Conservation (phyloP, 257 asterid species). For the Przewalskia tangutica region DNA sequence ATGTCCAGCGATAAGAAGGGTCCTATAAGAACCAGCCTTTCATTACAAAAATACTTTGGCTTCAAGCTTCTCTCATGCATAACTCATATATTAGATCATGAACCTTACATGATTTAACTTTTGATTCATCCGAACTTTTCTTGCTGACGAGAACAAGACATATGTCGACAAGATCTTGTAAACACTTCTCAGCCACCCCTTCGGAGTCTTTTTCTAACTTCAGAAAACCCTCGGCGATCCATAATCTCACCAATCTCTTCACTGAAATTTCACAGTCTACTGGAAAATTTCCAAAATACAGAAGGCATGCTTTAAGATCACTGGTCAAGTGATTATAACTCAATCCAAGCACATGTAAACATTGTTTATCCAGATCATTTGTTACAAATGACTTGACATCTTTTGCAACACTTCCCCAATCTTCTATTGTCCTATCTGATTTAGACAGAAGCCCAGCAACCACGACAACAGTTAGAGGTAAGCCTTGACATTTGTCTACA, state of each 20-base stretch:
- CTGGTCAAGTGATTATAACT: constrained; percentile 10
- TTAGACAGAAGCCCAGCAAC: neutral
- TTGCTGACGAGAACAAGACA: neutral
- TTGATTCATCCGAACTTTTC: neutral
- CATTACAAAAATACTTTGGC: neutral
- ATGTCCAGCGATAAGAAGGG: neutral
- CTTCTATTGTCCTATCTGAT: neutral
- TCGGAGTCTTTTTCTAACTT: neutral
- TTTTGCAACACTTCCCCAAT: constrained; percentile 1
- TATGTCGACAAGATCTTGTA: neutral
- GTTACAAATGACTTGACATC: neutral
- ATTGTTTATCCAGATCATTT: neutral
- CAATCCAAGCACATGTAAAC: neutral
- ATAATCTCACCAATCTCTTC: neutral
- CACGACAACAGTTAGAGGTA: neutral
- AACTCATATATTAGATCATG: neutral
- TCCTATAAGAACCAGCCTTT: neutral
- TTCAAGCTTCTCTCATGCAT: neutral
- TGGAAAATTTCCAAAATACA: neutral
- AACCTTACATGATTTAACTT: neutral
- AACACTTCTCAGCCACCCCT: neutral
- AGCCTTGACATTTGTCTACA: constrained; percentile 2
- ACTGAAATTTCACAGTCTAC: neutral
- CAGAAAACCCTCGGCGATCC: neutral
- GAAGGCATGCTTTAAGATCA: constrained; percentile 4